These are phyloP conservation scores for Cucurbita argyrosperma DNA, from an alignment of 306 rosid species.

Conservation along the genomic window DNA sequence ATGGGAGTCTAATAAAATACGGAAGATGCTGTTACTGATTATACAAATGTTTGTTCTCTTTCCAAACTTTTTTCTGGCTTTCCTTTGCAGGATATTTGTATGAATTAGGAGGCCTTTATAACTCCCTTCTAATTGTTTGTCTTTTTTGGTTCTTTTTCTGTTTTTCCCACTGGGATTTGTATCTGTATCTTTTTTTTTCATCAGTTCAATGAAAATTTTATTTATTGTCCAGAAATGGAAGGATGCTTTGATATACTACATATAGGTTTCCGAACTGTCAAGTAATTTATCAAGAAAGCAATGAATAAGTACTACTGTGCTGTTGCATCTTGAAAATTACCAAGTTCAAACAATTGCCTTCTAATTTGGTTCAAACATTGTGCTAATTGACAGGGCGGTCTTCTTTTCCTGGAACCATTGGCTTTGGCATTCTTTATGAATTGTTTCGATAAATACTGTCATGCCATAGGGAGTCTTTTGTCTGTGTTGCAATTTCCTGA, in stretches of 20 bases:
- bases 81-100: no score
- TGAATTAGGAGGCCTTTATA: no score
- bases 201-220: not conserved
- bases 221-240: not conserved
- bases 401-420: slow-evolving; percentile 49
- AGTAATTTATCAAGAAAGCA: not conserved
- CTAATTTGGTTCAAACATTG: slow-evolving; percentile 11
- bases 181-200: not conserved
- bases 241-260: not conserved
- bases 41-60: no score
- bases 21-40: no score
- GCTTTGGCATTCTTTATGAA: slow-evolving; percentile 37
- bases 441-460: slow-evolving; percentile 30
- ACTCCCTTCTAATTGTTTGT: no score
- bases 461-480: slow-evolving; percentile 24
- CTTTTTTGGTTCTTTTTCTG: no score
- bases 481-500: slow-evolving; percentile 19
- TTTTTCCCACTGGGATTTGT: no score
- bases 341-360: slow-evolving; percentile 1
- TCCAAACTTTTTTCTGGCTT: no score
- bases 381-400: slow-evolving; percentile 66
- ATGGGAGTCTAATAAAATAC: no score
- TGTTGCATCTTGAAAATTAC: slow-evolving; percentile 4
- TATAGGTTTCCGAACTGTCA: not conserved
- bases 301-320: not conserved